Base-by-base conservation (phyloP, 176 grass and related monocot genomes). In the Metroxylon sagu region DNA sequence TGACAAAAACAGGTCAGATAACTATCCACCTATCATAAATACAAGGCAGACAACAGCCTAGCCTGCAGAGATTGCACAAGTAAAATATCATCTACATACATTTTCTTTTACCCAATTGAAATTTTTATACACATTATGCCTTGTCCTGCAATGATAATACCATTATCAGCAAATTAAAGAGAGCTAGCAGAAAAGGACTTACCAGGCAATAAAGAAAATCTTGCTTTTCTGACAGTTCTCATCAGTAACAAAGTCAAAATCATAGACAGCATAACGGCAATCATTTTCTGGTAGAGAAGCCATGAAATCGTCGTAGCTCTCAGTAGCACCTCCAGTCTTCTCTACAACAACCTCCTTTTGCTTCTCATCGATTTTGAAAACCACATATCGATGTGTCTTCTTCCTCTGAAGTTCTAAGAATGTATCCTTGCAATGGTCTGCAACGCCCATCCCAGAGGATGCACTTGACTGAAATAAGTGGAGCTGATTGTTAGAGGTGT, bases 181-280 rank as follows among this genome's bases (percentile, higher is more conserved):
- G 7, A 48, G 52, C 12, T 26, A 2, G 49, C 43, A 68, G 23
- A 21, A 60, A 49, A 53, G 81, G 18, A 0, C 74, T 90, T 73
- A 95, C 90, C 90, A 95, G 26, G 90, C 83, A 74, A 95, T 86
- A 81, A 95, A 95, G 64, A 95, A 95, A 61, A 95, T 95, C 80
- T 95, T 95, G 86, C 90, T 95, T 76, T 95, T 95, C 75, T 90
- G 90, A 59, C 88, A 88, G 50, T 95, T 95, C 53, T 95, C 90
- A 6, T 79, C 90, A 55, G 90, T 95, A 54, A 95, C 90, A 43
- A 95, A 95, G 78, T 95, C 90, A 55, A 95, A 95, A 71, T 95
- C 90, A 77, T 95, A 95, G 56, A 95, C 49, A 2, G 90, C 90
- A 59, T 90, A 95, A 81, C 90, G 84, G 68, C 90, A 95, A 60